Conservation (phyloP, 2,329 filamentous ascomycete genomes). For the Fonsecaea pugnacius region DNA sequence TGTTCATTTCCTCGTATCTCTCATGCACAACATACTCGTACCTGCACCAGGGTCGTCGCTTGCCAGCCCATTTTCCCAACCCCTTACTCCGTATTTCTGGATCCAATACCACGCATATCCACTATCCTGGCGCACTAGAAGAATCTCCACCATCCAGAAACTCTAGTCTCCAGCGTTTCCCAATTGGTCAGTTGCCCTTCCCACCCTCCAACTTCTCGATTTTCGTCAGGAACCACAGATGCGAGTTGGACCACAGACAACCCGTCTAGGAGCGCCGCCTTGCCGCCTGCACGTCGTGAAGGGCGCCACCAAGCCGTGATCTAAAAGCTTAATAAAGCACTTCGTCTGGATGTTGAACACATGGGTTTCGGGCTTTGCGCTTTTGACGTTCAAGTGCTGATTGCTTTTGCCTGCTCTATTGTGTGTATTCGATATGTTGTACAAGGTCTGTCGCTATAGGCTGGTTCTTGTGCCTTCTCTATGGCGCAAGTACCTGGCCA, state of each 20-base stretch:
- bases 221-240: conserved; percentile 9
- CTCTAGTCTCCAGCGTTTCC: not conserved
- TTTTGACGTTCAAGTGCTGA: not conserved
- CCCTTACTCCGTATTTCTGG: conserved; percentile 11
- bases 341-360: not conserved
- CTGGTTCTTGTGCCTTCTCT: not conserved
- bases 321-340: not conserved
- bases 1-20: not conserved
- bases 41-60: not conserved
- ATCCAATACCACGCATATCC: conserved; percentile 8
- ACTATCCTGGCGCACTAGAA: conserved; percentile 3
- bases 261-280: not conserved
- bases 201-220: not conserved
- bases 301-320: not conserved
- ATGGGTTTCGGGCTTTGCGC: not conserved
- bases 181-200: not conserved
- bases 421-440: not conserved
- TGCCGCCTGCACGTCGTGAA: not conserved
- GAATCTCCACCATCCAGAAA: conserved; percentile 12
- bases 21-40: not conserved
- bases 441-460: not conserved
- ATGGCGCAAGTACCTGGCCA: not conserved
- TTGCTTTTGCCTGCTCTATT: conserved; percentile 1
- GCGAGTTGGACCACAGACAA: conserved; percentile 10
- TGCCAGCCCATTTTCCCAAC: conserved; percentile 1